Evolutionary conservation across 768 basidiomycete genomes (phyloP), one percentile per base, ranked within the genome.

Genomic region (Leccinum disarticulatum): DNA sequence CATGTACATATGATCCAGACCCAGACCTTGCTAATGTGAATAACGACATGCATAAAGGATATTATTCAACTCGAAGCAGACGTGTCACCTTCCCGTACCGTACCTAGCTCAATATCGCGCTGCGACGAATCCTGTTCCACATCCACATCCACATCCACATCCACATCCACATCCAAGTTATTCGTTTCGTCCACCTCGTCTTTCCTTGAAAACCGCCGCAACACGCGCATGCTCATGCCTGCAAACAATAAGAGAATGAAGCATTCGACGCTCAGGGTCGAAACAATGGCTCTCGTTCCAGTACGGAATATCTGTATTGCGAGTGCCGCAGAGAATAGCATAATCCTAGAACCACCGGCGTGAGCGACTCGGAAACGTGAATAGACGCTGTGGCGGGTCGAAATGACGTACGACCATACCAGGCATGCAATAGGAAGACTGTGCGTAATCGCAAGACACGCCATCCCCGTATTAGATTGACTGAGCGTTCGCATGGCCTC

Each of bases 391-490:
- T 6, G 9, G n/a, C 1, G 30, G 25, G 13, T 15, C 2, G 6
- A 38, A 11, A 38, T 14, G 36, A 63, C 61, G 13, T 57, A 66
- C 65, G 65, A 63, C 61, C 64, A 66, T 48, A 59, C 30, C 13
- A 63, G 56, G 4, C 38, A 54, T 4, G 65, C 61, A 3, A 57
- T 43, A 0, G 64, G 65, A 9, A 66, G 65, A 47, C 64, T 55
- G 27, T 65, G 61, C 64, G 64, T 61, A 27, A 66, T 63, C 5
- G 64, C 57, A 38, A 65, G 51, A 3, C 61, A 51, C 2, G 52
- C 31, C 48, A 65, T 56, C 3, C 60, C 48, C 4, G 35, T 36
- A 25, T 50, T 35, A 6, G 36, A 31, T 31, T 57, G 52, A 22
- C 46, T 52, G 22, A 65, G 55, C 1, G 36, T 51, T 52, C 28